phyloP scores from a whole-genome alignment of 108 stramenopile genomes.

The Schizochytrium sp. region DNA sequence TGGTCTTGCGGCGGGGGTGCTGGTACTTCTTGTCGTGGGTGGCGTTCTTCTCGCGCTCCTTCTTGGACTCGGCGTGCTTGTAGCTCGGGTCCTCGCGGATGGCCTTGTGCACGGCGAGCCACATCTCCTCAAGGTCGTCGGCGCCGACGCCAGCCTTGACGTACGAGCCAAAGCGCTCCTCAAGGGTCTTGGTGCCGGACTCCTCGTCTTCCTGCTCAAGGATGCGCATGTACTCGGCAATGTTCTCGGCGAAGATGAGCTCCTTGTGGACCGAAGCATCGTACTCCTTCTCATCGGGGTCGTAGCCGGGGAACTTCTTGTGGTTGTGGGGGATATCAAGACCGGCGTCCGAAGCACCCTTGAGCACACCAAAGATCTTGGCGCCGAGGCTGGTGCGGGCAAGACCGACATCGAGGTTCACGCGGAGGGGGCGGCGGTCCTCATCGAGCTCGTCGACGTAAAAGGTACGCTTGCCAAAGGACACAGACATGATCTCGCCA shows the following conservation, averaged over 20 bases:
- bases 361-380: slow-evolving; percentile 90
- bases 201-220: slow-evolving; percentile 21
- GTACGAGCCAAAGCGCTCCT: slow-evolving; percentile 55
- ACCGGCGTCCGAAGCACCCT: slow-evolving; percentile 97
- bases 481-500: slow-evolving; percentile 67
- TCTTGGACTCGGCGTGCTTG: slow-evolving; percentile 50
- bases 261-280: slow-evolving; percentile 92
- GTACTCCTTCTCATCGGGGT: slow-evolving; percentile 89
- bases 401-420: slow-evolving; percentile 89
- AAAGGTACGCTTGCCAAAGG: slow-evolving; percentile 75
- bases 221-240: slow-evolving; percentile 62
- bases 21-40: slow-evolving; percentile 81
- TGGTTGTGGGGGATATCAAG: slow-evolving; percentile 91
- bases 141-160: slow-evolving; percentile 62
- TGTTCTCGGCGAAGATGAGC: slow-evolving; percentile 79
- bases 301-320: slow-evolving; percentile 99
- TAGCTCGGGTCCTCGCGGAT: slow-evolving; percentile 84
- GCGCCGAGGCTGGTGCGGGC: slow-evolving; percentile 86
- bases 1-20: slow-evolving; percentile 73
- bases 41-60: slow-evolving; percentile 59
- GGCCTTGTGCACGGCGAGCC: slow-evolving; percentile 72
- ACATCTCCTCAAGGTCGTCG: slow-evolving; percentile 77
- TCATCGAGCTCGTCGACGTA: slow-evolving; percentile 96
- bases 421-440: slow-evolving; percentile 86
- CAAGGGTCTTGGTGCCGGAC: slow-evolving; percentile 23